Evolutionary conservation across 495 filamentous ascomycete species (phyloP).

Genomic region (Penicillium coffeae): DNA sequence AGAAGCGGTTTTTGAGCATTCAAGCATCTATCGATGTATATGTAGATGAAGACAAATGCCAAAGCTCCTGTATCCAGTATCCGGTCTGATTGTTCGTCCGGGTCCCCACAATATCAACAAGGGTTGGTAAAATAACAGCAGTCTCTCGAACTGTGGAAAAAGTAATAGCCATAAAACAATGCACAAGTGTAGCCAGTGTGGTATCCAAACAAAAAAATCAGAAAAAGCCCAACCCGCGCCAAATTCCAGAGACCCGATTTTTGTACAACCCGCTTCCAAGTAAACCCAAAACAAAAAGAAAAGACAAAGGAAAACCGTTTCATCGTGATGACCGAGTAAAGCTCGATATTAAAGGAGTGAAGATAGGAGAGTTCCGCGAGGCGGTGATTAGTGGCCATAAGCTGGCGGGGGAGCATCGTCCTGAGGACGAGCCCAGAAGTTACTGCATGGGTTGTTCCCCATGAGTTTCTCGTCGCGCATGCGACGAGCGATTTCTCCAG

Average conservation of each 20-base stretch:
- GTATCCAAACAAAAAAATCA: constrained; percentile 23
- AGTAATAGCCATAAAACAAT: constrained; percentile 2
- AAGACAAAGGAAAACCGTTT: constrained; percentile 13
- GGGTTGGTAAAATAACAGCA: neutral
- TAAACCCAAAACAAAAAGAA: constrained; percentile 12
- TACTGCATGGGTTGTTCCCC: constrained; percentile 28
- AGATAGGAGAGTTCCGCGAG: constrained; percentile 11
- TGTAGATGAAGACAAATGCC: neutral
- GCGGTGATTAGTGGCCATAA: constrained; percentile 37
- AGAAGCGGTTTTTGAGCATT: neutral
- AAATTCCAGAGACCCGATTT: constrained; percentile 17
- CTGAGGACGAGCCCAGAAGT: constrained; percentile 39
- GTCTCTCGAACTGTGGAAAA: neutral
- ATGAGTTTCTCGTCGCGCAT: constrained; percentile 68
- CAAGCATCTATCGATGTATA: neutral
- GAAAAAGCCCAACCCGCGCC: constrained; percentile 15
- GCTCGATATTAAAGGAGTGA: constrained; percentile 20
- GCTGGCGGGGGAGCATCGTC: constrained; percentile 44
- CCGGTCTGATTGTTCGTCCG: neutral
- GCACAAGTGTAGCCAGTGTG: constrained; percentile 18
- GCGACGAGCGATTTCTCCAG: constrained; percentile 79
- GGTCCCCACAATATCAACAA: neutral
- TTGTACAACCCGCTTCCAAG: constrained; percentile 26
- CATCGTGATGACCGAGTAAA: constrained; percentile 29
- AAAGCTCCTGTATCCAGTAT: neutral